phyloP scores from a whole-genome alignment of 1,139 yeast genomes.

The Hansenula anomala region DNA sequence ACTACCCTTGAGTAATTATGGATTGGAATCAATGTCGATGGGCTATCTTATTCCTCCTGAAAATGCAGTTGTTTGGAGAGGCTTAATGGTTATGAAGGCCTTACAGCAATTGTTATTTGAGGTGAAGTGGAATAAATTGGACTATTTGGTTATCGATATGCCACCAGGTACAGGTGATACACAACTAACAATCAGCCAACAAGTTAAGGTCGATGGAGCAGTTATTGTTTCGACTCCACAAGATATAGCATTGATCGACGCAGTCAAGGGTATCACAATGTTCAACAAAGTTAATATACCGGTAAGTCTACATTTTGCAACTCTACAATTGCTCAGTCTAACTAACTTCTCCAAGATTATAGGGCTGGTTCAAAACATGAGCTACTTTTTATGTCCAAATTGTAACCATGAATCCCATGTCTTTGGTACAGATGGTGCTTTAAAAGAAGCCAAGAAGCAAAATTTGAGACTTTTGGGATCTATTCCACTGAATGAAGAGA shows the following conservation, averaged over 20 bases:
- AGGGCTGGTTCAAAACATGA: conserved; percentile 84
- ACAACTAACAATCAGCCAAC: conserved; percentile 77
- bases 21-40: conserved; percentile 85
- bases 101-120: conserved; percentile 76
- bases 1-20: conserved; percentile 71
- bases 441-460: conserved; percentile 48
- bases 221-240: conserved; percentile 84
- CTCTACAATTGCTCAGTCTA: too few relatives aligned
- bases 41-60: conserved; percentile 71
- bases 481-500: conserved; percentile 61
- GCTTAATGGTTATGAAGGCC: conserved; percentile 84
- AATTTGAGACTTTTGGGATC: conserved; percentile 55
- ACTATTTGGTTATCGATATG: conserved; percentile 72
- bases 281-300: conserved; percentile 73
- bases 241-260: conserved; percentile 79
- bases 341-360: too few relatives aligned
- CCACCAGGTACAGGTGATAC: conserved; percentile 95
- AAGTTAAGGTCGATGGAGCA: conserved; percentile 72
- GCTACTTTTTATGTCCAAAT: conserved; percentile 69
- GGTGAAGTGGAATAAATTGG: conserved; percentile 74
- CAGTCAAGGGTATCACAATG: conserved; percentile 77
- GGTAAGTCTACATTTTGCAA: conserved; percentile 6
- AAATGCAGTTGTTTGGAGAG: conserved; percentile 81
- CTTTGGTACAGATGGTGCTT: conserved; percentile 68
- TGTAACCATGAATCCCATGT: conserved; percentile 71